Conservation (phyloP, 331 rosid genomes). For the Malus hybrid region DNA sequence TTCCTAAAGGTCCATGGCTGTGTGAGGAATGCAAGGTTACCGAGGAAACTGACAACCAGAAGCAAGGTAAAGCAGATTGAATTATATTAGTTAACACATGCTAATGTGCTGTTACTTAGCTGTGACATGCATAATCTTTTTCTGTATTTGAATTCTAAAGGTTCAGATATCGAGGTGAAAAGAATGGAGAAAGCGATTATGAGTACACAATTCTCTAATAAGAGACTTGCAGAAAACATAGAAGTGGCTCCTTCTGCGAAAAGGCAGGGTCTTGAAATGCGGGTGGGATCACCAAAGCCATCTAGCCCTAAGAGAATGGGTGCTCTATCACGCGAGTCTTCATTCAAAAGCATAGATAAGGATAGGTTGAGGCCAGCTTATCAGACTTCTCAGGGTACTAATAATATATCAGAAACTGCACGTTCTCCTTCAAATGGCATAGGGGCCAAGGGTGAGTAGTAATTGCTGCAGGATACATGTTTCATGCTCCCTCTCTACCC, state of each 20-base stretch:
- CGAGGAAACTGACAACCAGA: slow-evolving; percentile 46
- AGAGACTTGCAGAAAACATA: slow-evolving; percentile 47
- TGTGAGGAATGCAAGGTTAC: slow-evolving; percentile 83
- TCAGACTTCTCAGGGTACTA: slow-evolving; percentile 25
- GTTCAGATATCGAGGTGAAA: slow-evolving; percentile 48
- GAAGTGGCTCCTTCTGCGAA: slow-evolving; percentile 50
- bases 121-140: slow-evolving; percentile 9
- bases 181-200: slow-evolving; percentile 27
- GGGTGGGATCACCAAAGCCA: slow-evolving; percentile 55
- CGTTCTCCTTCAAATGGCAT: slow-evolving; percentile 34
- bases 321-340: slow-evolving; percentile 55
- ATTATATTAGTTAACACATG: background rate
- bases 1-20: slow-evolving; percentile 82
- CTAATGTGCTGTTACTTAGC: slow-evolving; percentile 5
- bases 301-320: slow-evolving; percentile 45
- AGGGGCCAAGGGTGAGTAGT: slow-evolving; percentile 41
- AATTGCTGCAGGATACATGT: background rate
- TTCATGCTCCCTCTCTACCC: background rate
- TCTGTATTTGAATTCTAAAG: slow-evolving; percentile 4
- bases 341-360: slow-evolving; percentile 57
- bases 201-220: slow-evolving; percentile 39
- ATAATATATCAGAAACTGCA: slow-evolving; percentile 29
- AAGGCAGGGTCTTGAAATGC: slow-evolving; percentile 60
- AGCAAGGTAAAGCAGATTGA: slow-evolving; percentile 44
- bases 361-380: slow-evolving; percentile 42